Base-by-base conservation (phyloP, 2,329 filamentous ascomycete genomes). In the Camillea tinctor region DNA sequence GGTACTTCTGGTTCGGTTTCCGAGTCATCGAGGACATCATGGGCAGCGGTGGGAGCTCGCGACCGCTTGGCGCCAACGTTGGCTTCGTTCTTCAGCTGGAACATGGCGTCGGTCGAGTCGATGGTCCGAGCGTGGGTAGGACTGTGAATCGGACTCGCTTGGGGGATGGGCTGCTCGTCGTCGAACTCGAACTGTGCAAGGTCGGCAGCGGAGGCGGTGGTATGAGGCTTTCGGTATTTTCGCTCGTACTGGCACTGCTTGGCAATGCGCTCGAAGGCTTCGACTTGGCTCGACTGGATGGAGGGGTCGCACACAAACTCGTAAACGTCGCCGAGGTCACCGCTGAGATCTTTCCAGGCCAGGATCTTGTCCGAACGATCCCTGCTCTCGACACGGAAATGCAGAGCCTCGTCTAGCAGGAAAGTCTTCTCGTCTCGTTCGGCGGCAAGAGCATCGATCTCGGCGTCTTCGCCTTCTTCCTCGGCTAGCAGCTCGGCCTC, bases 351-450 rank as follows among this genome's bases (percentile, higher is more conserved):
- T 67, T 90, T 89, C 95, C 95, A 99, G 61, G 94, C 94, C 65
- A 99, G 84, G 8, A 98, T 88, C 71, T 90, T 92, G 68, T 96
- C 91, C 21, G 90, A 91, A 44, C 87, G 88, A 64, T 92, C 87
- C 65, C 93, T 85, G 64, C 90, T 85, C 73, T 96, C 92, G 50
- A 92, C 90, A 59, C 94, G 89, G 71, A 99, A 92, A 72, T 92
- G 92, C 44, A 99, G 82, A 57, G 87, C 86, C 75, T 97, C 90
- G 84, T 98, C 94, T n/a, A 99, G 88, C 53, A 98, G 78, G 73
- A 98, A 99, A 0, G 90, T 94, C 81, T 97, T 97, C 79, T 99
- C 95, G 88, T 99, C 96, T 69, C 93, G 92, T 71, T 97, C 93
- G 22, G 82, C 81, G 24, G 83, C 83, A 57, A 95, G 81, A n/a